phyloP scores from a whole-genome alignment of 2,329 filamentous ascomycete genomes.

The Diplodia corticola region DNA sequence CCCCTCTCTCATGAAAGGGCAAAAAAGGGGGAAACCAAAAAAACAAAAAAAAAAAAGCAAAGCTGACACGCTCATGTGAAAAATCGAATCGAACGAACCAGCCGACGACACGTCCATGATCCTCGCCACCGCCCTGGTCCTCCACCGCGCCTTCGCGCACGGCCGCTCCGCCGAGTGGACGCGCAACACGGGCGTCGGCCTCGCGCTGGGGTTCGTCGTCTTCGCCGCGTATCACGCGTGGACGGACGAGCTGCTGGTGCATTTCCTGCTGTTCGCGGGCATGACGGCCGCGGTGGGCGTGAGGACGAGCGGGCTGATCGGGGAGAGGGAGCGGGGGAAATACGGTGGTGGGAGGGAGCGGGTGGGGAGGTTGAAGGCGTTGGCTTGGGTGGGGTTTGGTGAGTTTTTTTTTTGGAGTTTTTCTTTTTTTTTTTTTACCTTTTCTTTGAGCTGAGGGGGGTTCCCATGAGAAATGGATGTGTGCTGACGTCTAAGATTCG shows the following conservation, averaged over 20 bases:
- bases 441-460: neutral
- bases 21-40: too few relatives aligned
- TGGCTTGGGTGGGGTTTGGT: constrained; percentile 37
- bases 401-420: constrained; percentile 20
- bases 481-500: neutral
- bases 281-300: constrained; percentile 44
- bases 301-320: constrained; percentile 33
- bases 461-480: too few relatives aligned
- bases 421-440: neutral
- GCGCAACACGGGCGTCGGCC: constrained; percentile 30
- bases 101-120: constrained; percentile 63
- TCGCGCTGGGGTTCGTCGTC: constrained; percentile 35
- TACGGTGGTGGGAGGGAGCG: constrained; percentile 29
- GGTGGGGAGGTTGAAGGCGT: constrained; percentile 27
- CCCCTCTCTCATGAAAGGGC: neutral
- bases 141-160: constrained; percentile 52
- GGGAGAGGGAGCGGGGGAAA: constrained; percentile 23
- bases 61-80: too few relatives aligned
- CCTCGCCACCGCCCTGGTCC: constrained; percentile 53
- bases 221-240: constrained; percentile 40
- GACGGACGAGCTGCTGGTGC: constrained; percentile 42
- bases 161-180: constrained; percentile 33
- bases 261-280: constrained; percentile 43
- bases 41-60: constrained; percentile 22
- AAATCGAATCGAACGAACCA: constrained; percentile 10